These are phyloP conservation scores for Apiotrichum laibachii DNA, from an alignment of 1,284 basidiomycete genomes.

Conservation along the genomic window DNA sequence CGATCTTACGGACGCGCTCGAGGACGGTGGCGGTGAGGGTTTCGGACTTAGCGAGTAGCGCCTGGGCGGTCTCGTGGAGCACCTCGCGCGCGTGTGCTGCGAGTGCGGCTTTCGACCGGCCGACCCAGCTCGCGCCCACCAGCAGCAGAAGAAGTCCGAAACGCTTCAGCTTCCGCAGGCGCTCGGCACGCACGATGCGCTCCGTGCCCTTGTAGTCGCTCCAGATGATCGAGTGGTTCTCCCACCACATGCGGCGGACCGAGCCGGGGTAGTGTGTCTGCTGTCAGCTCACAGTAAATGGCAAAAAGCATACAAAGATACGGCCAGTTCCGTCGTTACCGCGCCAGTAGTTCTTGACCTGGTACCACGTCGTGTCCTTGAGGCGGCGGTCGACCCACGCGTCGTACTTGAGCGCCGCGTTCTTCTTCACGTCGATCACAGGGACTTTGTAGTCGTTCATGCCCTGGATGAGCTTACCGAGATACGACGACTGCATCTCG, in stretches of 20 bases:
- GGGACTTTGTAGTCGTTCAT: slow-evolving; percentile 11
- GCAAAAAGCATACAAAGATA: slow-evolving; percentile 9
- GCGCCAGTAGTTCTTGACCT: slow-evolving; percentile 18
- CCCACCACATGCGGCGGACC: slow-evolving; percentile 9
- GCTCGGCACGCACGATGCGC: slow-evolving; percentile 6
- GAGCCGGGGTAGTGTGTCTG: slow-evolving; percentile 18
- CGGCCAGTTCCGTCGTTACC: slow-evolving; percentile 16
- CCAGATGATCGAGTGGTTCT: slow-evolving; percentile 11
- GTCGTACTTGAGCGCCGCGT: slow-evolving; percentile 24
- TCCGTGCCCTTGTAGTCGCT: slow-evolving; percentile 12
- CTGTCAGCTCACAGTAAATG: background rate
- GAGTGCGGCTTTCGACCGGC: background rate
- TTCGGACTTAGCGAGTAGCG: too few species aligned
- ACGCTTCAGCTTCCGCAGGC: background rate
- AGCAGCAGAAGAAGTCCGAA: background rate
- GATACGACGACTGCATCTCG: slow-evolving; percentile 18
- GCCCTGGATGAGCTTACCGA: slow-evolving; percentile 12
- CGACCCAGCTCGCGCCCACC: background rate
- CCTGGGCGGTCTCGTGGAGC: too few species aligned
- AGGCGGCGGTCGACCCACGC: slow-evolving; percentile 23
- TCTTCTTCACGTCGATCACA: slow-evolving; percentile 7
- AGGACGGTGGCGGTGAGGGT: too few species aligned
- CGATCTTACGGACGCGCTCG: too few species aligned
- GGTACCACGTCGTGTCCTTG: slow-evolving; percentile 15
- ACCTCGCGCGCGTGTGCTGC: too few species aligned